These are phyloP conservation scores for Pestalotiopsis sp. DNA, from an alignment of 2,329 filamentous ascomycete species.

Conservation along the genomic window DNA sequence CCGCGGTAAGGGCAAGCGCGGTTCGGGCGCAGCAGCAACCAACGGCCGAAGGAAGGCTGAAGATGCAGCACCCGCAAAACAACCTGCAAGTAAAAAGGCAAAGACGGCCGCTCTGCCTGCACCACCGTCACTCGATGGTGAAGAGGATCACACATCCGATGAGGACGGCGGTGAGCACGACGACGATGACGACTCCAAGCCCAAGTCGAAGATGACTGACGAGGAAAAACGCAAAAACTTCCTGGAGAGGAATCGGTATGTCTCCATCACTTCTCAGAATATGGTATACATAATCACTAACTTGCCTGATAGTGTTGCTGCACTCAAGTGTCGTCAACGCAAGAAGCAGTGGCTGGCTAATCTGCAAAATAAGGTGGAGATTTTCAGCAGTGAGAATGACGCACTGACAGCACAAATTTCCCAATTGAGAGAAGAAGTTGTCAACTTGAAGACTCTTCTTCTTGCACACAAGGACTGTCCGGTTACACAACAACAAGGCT, in stretches of 20 bases:
- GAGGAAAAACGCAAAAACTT: slow-evolving; percentile 99
- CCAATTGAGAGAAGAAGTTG: slow-evolving; percentile 85
- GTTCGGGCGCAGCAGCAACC: slow-evolving; percentile 42
- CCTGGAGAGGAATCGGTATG: slow-evolving; percentile 90
- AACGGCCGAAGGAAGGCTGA: slow-evolving; percentile 83
- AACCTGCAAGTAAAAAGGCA: slow-evolving; percentile 67
- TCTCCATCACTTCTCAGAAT: slow-evolving; percentile 16
- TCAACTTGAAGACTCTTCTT: slow-evolving; percentile 89
- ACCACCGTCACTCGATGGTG: slow-evolving; percentile 32
- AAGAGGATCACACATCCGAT: slow-evolving; percentile 51
- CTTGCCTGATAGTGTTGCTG: slow-evolving; percentile 72
- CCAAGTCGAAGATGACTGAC: slow-evolving; percentile 86
- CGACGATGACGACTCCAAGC: slow-evolving; percentile 59
- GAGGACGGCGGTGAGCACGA: slow-evolving; percentile 48
- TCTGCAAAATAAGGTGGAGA: slow-evolving; percentile 89
- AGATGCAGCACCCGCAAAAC: slow-evolving; percentile 57
- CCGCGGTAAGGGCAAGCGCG: slow-evolving; percentile 71
- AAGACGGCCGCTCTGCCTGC: slow-evolving; percentile 47
- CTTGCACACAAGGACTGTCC: slow-evolving; percentile 96
- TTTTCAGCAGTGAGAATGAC: slow-evolving; percentile 92
- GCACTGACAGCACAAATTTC: slow-evolving; percentile 81
- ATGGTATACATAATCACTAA: not conserved
- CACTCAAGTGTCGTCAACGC: slow-evolving; percentile 92
- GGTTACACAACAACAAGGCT: slow-evolving; percentile 82
- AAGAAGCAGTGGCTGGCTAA: slow-evolving; percentile 99